Evolutionary conservation across 2,329 filamentous ascomycete species (phyloP).

Genomic region (Paecilomyces fulvus): DNA sequence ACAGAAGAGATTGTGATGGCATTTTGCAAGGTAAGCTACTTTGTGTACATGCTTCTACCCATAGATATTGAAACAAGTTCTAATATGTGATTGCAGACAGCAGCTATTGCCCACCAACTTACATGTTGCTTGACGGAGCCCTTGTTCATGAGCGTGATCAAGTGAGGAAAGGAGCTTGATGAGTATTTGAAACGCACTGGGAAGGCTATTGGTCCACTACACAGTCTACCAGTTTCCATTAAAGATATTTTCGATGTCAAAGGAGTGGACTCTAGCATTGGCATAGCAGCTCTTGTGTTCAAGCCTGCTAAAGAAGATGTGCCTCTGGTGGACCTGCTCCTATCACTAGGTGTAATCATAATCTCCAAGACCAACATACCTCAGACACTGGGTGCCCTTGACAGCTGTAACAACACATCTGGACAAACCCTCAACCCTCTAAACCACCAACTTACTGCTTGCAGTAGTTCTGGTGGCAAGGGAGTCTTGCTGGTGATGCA

Average conservation of each 20-base stretch:
- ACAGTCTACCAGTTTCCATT: constrained; percentile 51
- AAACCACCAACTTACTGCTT: constrained; percentile 52
- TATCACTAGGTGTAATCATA: constrained; percentile 55
- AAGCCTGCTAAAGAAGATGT: constrained; percentile 50
- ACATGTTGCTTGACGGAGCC: constrained; percentile 45
- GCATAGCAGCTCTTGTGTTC: constrained; percentile 52
- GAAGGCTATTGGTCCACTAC: constrained; percentile 48
- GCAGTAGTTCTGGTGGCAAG: constrained; percentile 60
- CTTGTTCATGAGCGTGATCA: constrained; percentile 42
- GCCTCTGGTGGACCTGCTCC: constrained; percentile 49
- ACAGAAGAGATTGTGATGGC: too few species aligned
- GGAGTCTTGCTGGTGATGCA: constrained; percentile 51
- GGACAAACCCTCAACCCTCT: constrained; percentile 56
- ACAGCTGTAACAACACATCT: constrained; percentile 54
- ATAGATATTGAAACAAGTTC: too few species aligned
- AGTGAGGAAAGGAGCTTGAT: constrained; percentile 43
- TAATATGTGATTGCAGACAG: constrained; percentile 22
- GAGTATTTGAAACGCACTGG: constrained; percentile 31
- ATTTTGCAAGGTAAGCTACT: too few species aligned
- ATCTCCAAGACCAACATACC: constrained; percentile 65
- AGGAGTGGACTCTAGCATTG: constrained; percentile 47
- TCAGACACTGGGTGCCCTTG: constrained; percentile 47
- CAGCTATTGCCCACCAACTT: constrained; percentile 33
- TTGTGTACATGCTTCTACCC: too few species aligned
- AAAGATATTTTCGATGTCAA: constrained; percentile 41